Percentiles rank a stretch among this genome's conserved stretches.
phyloP scores from a whole-genome alignment of 1,139 yeast species.

The Meyerozyma guilliermondii region DNA sequence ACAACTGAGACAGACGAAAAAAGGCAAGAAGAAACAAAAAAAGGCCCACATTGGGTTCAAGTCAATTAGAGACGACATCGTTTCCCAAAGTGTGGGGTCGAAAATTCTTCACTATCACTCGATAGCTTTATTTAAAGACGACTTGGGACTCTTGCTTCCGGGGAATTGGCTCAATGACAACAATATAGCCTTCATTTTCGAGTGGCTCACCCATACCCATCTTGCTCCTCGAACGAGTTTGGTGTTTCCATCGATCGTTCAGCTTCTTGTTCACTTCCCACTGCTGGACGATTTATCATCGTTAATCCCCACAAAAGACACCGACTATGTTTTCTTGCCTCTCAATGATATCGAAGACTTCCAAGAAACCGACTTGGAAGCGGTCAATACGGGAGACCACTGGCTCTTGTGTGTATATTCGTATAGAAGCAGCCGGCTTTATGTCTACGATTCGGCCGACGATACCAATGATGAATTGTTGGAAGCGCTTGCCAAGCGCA shows the following conservation, averaged over 20 bases:
- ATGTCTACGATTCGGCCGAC: slow-evolving; percentile 39
- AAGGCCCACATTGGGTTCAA: neutral
- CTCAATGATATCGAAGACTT: slow-evolving; percentile 33
- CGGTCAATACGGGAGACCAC: slow-evolving; percentile 38
- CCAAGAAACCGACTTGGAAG: slow-evolving; percentile 23
- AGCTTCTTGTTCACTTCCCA: slow-evolving; percentile 36
- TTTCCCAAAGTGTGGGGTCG: neutral
- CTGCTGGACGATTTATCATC: slow-evolving; percentile 19
- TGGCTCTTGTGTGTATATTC: slow-evolving; percentile 38
- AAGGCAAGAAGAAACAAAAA: neutral
- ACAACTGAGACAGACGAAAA: neutral
- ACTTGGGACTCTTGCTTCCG: slow-evolving; percentile 30
- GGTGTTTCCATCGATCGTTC: slow-evolving; percentile 36
- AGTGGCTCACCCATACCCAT: slow-evolving; percentile 31
- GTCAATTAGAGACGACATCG: neutral
- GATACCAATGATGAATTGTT: slow-evolving; percentile 16
- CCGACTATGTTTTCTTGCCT: slow-evolving; percentile 35
- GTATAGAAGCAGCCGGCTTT: slow-evolving; percentile 25
- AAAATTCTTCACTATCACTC: slow-evolving; percentile 24
- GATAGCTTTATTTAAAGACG: slow-evolving; percentile 41
- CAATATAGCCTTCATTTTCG: slow-evolving; percentile 59
- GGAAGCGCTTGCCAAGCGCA: slow-evolving; percentile 18
- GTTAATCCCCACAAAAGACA: slow-evolving; percentile 28
- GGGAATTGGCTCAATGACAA: slow-evolving; percentile 77
- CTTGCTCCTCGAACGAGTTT: slow-evolving; percentile 8